Evolutionary conservation across 1,139 yeast species (phyloP), one percentile per base, ranked within the genome.

Genomic region (Yamadazyma friedrichii): DNA sequence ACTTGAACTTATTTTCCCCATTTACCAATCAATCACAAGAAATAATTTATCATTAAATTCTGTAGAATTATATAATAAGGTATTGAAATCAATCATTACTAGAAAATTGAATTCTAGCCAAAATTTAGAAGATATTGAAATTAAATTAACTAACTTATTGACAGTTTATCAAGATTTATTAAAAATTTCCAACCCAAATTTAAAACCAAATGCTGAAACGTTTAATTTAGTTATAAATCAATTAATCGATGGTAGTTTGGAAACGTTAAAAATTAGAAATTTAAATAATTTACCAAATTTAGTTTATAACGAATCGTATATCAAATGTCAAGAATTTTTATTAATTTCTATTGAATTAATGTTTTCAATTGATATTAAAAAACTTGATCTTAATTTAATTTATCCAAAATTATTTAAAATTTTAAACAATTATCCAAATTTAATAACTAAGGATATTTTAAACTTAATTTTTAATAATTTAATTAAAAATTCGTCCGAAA

Each of bases 81-180:
- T 72, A 3, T 57, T 72, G 42, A 43, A 48, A 24, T 69, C 76
- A n/a, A 57, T 72, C 2, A 45, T 58, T 1, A 33, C 44, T 32
- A 55, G 78, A 45, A 43, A 60, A 0, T 50, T 69, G 33, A 69
- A 70, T 43, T 45, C 42, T 24, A 60, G 56, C 9, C 16, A 37
- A 2, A 42, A 53, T 3, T 41, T 65, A 6, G 59, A 54, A 25
- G 59, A 63, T 15, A 59, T 66, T 12, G 78, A 72, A 48, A 49
- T 56, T 17, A 62, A 63, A 51, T 66, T 84, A 52, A 83, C 87
- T 3, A 78, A 73, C 41, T 57, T 84, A 45, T 63, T 84, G 47
- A 82, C 81, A 12, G 79, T 83, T 31, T 84, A 84, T 56, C 86
- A 84, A 41, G 89, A 83, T 53, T 62, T 83, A 52, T 66, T 84